Evolutionary conservation across 805 yeast genomes (phyloP).

Genomic region (Peterozyma toletana): DNA sequence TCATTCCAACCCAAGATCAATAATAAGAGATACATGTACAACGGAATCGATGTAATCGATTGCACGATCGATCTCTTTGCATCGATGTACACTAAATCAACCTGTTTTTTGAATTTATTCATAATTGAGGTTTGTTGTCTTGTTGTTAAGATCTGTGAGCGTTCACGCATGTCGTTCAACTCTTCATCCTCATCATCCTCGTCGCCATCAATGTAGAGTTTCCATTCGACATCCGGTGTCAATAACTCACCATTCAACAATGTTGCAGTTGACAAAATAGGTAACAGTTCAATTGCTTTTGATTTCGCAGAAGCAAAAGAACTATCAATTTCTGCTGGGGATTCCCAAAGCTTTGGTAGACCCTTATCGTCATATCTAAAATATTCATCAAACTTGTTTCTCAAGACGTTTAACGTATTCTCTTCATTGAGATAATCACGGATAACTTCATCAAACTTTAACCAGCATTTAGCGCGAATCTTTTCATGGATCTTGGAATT

Average conservation of each 20-base stretch:
- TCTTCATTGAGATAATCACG: slow-evolving; percentile 63
- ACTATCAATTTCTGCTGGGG: slow-evolving; percentile 62
- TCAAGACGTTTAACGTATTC: slow-evolving; percentile 53
- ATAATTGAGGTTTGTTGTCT: slow-evolving; percentile 50
- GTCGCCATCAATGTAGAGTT: slow-evolving; percentile 22
- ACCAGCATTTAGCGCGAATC: slow-evolving; percentile 59
- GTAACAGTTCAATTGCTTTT: slow-evolving; percentile 48
- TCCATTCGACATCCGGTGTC: slow-evolving; percentile 44
- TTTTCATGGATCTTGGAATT: slow-evolving; percentile 33
- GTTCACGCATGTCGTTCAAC: slow-evolving; percentile 19
- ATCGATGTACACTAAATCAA: slow-evolving; percentile 76
- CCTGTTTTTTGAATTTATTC: slow-evolving; percentile 60
- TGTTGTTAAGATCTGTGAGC: slow-evolving; percentile 36
- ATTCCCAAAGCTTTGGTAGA: slow-evolving; percentile 76
- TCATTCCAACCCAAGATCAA: slow-evolving; percentile 92
- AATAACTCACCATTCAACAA: slow-evolving; percentile 45
- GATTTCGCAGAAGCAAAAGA: slow-evolving; percentile 55
- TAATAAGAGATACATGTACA: slow-evolving; percentile 68
- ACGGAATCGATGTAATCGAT: slow-evolving; percentile 74
- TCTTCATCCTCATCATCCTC: slow-evolving; percentile 30
- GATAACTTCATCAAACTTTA: slow-evolving; percentile 45
- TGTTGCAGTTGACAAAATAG: slow-evolving; percentile 51
- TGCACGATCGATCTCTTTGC: slow-evolving; percentile 83
- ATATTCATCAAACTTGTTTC: slow-evolving; percentile 73
- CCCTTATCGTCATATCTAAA: slow-evolving; percentile 83